These are phyloP conservation scores for Arthrinium phaeospermum DNA, from an alignment of 2,329 filamentous ascomycete species.

Conservation along the genomic window DNA sequence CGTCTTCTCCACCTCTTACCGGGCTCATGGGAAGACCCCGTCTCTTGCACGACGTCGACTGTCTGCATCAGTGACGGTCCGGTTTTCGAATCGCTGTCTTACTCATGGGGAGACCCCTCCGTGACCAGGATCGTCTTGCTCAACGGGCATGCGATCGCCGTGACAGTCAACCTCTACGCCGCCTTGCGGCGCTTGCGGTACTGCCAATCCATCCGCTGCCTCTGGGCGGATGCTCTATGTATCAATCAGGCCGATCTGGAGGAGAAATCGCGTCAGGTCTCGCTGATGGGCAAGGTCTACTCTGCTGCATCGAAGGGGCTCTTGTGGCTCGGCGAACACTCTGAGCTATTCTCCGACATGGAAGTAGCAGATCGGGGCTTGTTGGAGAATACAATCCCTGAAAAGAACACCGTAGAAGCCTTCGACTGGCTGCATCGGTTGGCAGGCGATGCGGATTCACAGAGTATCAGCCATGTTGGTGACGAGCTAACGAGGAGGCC, in stretches of 20 bases:
- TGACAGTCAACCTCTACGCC: constrained; percentile 6
- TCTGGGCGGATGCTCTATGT: constrained; percentile 27
- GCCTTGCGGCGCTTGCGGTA: neutral
- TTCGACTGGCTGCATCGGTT: neutral
- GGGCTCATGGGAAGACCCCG: neutral
- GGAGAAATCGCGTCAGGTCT: constrained; percentile 21
- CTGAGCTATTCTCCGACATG: neutral
- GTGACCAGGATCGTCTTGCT: neutral
- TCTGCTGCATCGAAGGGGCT: neutral
- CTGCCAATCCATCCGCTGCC: neutral
- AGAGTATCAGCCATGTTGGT: neutral
- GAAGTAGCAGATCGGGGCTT: neutral
- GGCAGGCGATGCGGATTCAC: neutral
- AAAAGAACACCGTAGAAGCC: neutral
- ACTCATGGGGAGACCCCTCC: neutral
- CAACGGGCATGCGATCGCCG: neutral
- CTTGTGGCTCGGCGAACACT: constrained; percentile 21
- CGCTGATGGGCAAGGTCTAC: constrained; percentile 25
- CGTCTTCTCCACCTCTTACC: neutral
- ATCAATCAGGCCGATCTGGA: constrained; percentile 23
- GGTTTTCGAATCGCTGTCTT: neutral
- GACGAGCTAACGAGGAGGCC: neutral
- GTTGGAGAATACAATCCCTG: neutral
- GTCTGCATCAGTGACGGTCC: neutral
- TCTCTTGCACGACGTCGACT: neutral